phyloP scores from a whole-genome alignment of 1,284 basidiomycete species.

The Phellopilus nigrolimitatus region DNA sequence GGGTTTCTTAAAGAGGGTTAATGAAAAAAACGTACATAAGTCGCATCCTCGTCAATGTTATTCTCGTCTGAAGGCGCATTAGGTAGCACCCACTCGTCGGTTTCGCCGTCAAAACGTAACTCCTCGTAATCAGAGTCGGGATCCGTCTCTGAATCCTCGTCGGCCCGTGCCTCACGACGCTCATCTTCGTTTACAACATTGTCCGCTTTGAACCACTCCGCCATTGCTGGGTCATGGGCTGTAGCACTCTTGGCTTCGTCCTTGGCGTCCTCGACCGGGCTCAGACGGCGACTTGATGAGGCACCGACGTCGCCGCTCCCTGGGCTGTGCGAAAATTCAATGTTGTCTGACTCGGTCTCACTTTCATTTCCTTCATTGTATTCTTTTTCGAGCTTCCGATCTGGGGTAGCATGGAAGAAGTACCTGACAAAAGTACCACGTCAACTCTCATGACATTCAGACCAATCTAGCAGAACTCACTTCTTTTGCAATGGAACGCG shows the following conservation, averaged over 20 bases:
- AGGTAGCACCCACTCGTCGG: slow-evolving; percentile 42
- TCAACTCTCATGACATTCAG: neutral
- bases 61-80: neutral
- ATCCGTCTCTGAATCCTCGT: slow-evolving; percentile 60
- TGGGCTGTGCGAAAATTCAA: neutral
- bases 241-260: slow-evolving; percentile 25
- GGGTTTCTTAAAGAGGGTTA: neutral
- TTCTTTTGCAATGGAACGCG: slow-evolving; percentile 61
- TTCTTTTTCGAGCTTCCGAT: slow-evolving; percentile 27
- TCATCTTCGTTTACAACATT: slow-evolving; percentile 8
- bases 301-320: neutral
- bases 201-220: slow-evolving; percentile 63
- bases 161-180: slow-evolving; percentile 25
- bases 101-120: slow-evolving; percentile 28
- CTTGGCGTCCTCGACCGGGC: too few species aligned
- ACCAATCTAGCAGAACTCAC: slow-evolving; percentile 36
- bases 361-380: slow-evolving; percentile 29
- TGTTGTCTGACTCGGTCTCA: slow-evolving; percentile 6
- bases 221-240: slow-evolving; percentile 30
- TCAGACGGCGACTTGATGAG: slow-evolving; percentile 1
- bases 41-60: neutral
- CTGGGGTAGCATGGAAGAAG: slow-evolving; percentile 64
- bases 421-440: slow-evolving; percentile 41
- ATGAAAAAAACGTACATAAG: slow-evolving; percentile 2
- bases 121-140: slow-evolving; percentile 59